Evolutionary conservation across 2,329 filamentous ascomycete genomes (phyloP).

Genomic region (Zymoseptoria tritici): DNA sequence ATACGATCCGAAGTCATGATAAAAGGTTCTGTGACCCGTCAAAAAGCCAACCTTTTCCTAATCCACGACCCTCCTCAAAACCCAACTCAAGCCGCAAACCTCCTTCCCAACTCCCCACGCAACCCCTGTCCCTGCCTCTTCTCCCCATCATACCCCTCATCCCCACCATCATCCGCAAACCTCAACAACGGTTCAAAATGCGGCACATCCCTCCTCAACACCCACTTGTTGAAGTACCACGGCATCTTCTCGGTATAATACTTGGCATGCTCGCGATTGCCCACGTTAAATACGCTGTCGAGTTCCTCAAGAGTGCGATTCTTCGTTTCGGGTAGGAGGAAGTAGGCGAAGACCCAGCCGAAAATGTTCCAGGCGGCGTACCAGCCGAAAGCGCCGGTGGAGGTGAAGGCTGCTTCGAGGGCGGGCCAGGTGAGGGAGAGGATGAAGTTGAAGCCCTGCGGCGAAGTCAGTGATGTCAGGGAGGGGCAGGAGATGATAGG

Average conservation of each 20-base stretch:
- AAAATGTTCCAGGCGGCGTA: conserved; percentile 44
- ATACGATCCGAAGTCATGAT: not conserved
- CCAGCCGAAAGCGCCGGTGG: conserved; percentile 48
- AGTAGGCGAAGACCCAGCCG: conserved; percentile 20
- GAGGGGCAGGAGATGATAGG: too few relatives aligned
- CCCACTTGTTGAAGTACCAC: conserved; percentile 18
- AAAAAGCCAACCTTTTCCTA: not conserved
- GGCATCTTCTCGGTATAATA: conserved; percentile 22
- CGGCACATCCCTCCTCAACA: conserved; percentile 14
- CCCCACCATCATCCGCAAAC: conserved; percentile 1
- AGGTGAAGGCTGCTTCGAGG: conserved; percentile 40
- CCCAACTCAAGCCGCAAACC: not conserved
- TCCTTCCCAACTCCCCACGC: not conserved
- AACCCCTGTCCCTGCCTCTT: not conserved
- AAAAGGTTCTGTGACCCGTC: not conserved
- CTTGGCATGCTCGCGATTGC: conserved; percentile 19
- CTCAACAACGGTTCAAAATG: conserved; percentile 11
- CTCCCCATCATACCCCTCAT: not conserved
- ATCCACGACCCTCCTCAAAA: not conserved
- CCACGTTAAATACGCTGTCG: conserved; percentile 48
- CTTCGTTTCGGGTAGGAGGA: conserved; percentile 41
- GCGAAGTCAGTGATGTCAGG: too few relatives aligned
- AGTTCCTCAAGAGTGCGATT: conserved; percentile 47
- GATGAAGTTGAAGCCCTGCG: conserved; percentile 25
- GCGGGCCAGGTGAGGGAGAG: conserved; percentile 40